Conservation (phyloP, 2,329 filamentous ascomycete genomes). For the Pseudohalonectria lignicola region DNA sequence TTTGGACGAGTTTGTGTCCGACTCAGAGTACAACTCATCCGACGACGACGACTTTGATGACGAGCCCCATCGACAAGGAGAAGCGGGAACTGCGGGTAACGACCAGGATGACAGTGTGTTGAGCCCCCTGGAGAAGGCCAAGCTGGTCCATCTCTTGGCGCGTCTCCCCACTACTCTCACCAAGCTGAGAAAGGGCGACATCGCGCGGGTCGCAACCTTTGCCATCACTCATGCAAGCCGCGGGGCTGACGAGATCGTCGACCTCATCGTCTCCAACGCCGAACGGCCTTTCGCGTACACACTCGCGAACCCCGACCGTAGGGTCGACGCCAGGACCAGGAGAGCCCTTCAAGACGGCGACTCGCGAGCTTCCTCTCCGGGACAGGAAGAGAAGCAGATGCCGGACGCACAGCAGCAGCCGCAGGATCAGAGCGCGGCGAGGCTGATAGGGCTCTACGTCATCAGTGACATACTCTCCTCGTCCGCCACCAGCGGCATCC, state of each 20-base stretch:
- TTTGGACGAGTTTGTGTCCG: slow-evolving; percentile 70
- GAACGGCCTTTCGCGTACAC: slow-evolving; percentile 65
- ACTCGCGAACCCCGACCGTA: slow-evolving; percentile 52
- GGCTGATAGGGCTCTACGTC: slow-evolving; percentile 72
- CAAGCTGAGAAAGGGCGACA: slow-evolving; percentile 70
- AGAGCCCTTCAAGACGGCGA: no score
- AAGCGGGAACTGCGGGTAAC: slow-evolving; percentile 15
- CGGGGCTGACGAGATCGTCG: slow-evolving; percentile 84
- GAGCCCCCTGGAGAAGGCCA: slow-evolving; percentile 73
- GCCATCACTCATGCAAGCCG: slow-evolving; percentile 78
- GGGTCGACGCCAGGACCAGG: slow-evolving; percentile 21
- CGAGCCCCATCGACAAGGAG: slow-evolving; percentile 33
- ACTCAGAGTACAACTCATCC: slow-evolving; percentile 76
- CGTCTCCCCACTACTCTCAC: slow-evolving; percentile 67
- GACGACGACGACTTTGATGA: slow-evolving; percentile 68
- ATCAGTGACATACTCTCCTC: slow-evolving; percentile 69
- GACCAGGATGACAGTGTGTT: slow-evolving; percentile 51
- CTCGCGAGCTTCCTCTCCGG: slow-evolving; percentile 22
- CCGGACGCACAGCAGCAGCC: no score
- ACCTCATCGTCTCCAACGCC: slow-evolving; percentile 76
- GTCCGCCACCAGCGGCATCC: slow-evolving; percentile 62
- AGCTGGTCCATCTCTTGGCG: slow-evolving; percentile 73
- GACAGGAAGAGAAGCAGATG: no score
- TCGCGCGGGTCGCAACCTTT: slow-evolving; percentile 78
- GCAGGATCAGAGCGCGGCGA: slow-evolving; percentile 61